Conservation (phyloP, 345 rosid genomes). For the Brassica cretica region DNA sequence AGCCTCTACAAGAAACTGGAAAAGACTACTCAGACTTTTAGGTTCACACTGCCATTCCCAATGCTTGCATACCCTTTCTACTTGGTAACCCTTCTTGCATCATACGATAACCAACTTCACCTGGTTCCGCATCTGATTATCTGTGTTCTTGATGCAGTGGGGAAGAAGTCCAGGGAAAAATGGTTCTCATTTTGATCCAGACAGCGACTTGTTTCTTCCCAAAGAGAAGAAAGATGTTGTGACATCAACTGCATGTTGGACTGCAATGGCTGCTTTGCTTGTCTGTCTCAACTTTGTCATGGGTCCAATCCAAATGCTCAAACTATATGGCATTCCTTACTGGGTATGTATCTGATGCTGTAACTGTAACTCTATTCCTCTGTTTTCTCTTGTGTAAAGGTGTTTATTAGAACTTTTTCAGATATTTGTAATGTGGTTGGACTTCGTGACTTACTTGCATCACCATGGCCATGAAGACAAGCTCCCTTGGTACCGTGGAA, state of each 20-base stretch:
- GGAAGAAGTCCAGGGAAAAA: slow-evolving; percentile 85
- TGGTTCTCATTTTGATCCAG: slow-evolving; percentile 83
- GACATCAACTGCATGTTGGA: slow-evolving; percentile 80
- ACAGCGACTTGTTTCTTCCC: slow-evolving; percentile 70
- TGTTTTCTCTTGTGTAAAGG: neutral
- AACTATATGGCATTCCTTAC: slow-evolving; percentile 75
- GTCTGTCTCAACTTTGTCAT: slow-evolving; percentile 47
- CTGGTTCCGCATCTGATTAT: slow-evolving; percentile 30
- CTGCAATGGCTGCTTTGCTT: slow-evolving; percentile 65
- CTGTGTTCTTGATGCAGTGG: slow-evolving; percentile 70
- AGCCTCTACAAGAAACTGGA: slow-evolving; percentile 58
- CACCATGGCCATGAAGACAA: slow-evolving; percentile 87
- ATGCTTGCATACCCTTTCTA: slow-evolving; percentile 92
- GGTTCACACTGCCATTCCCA: slow-evolving; percentile 73
- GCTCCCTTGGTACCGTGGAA: slow-evolving; percentile 92
- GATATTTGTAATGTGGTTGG: slow-evolving; percentile 84
- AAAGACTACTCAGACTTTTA: slow-evolving; percentile 36
- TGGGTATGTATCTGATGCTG: slow-evolving; percentile 50
- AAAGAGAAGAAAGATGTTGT: slow-evolving; percentile 67
- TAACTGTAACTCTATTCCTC: neutral
- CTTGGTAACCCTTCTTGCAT: slow-evolving; percentile 53
- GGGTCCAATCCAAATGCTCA: slow-evolving; percentile 68
- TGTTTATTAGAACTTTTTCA: slow-evolving; percentile 28
- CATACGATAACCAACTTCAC: neutral
- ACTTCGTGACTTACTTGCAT: slow-evolving; percentile 82